These are phyloP conservation scores for Geopyxis carbonaria DNA, from an alignment of 495 filamentous ascomycete species.

Conservation along the genomic window DNA sequence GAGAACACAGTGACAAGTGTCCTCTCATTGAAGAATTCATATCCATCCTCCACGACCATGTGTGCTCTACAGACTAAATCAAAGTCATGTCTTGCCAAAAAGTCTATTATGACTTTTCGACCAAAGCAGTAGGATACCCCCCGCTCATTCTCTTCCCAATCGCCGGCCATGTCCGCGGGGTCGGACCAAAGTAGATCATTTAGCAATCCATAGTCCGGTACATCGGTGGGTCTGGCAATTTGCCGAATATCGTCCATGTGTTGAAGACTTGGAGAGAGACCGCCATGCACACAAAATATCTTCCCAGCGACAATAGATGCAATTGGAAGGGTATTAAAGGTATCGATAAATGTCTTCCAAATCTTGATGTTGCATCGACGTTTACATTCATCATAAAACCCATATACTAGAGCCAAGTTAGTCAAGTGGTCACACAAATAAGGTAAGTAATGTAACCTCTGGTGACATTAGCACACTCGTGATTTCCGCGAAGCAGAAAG, in stretches of 20 bases:
- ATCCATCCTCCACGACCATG: slow-evolving; percentile 99
- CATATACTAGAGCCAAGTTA: slow-evolving; percentile 68
- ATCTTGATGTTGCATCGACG: slow-evolving; percentile 93
- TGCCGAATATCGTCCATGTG: slow-evolving; percentile 98
- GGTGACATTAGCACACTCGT: slow-evolving; percentile 97
- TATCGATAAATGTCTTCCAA: slow-evolving; percentile 98
- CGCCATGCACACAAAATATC: slow-evolving; percentile 98
- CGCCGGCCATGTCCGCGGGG: slow-evolving; percentile 89
- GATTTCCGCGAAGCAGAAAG: slow-evolving; percentile 90
- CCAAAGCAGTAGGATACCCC: slow-evolving; percentile 98
- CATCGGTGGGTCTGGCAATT: slow-evolving; percentile 89
- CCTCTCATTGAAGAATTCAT: slow-evolving; percentile 95
- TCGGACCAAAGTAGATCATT: slow-evolving; percentile 98
- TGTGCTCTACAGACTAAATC: slow-evolving; percentile 93
- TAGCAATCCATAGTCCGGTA: slow-evolving; percentile 89
- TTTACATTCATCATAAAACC: slow-evolving; percentile 99
- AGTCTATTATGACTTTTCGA: slow-evolving; percentile 96
- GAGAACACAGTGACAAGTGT: slow-evolving; percentile 96
- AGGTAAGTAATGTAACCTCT: too few species aligned
- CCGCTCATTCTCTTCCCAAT: slow-evolving; percentile 95
- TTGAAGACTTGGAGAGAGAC: slow-evolving; percentile 73
- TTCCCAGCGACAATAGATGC: slow-evolving; percentile 93
- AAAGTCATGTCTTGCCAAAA: slow-evolving; percentile 87
- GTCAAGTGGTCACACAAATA: slow-evolving; percentile 2
- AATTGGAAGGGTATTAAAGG: slow-evolving; percentile 92